Evolutionary conservation across 352 stramenopile species (phyloP).

Genomic region (Pythium brachiatum): DNA sequence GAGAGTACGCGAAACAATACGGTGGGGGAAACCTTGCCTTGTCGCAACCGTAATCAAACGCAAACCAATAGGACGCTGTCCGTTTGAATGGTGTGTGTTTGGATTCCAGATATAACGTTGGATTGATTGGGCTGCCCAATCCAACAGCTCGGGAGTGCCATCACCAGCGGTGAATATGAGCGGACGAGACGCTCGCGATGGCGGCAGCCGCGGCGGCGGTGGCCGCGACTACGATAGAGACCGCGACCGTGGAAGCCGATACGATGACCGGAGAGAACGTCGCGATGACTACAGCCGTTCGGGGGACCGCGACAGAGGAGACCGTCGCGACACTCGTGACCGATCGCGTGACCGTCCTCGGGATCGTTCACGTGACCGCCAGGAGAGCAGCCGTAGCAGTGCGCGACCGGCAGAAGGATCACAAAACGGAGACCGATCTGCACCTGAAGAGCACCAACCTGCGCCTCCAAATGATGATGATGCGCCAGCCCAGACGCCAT

Average conservation of each 20-base stretch:
- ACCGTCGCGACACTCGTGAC: constrained; percentile 17
- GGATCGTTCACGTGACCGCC: constrained; percentile 33
- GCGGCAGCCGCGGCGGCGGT: constrained; percentile 22
- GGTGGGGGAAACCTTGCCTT: constrained; percentile 4
- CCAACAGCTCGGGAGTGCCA: constrained; percentile 5
- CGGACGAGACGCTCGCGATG: constrained; percentile 36
- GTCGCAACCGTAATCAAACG: constrained; percentile 22
- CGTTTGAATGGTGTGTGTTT: constrained; percentile 7
- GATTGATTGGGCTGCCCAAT: constrained; percentile 14
- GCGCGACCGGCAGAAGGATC: neutral
- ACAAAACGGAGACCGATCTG: constrained; percentile 25
- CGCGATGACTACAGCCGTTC: constrained; percentile 23
- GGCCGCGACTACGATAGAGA: constrained; percentile 19
- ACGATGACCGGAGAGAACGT: constrained; percentile 18
- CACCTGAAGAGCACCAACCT: constrained; percentile 10
- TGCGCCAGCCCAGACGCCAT: neutral
- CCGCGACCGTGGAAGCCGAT: constrained; percentile 9
- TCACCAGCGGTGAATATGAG: constrained; percentile 17
- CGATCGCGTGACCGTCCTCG: constrained; percentile 22
- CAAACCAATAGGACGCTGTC: constrained; percentile 5
- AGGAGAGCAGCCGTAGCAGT: constrained; percentile 7
- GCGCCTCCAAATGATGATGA: constrained; percentile 11
- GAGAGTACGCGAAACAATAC: constrained; percentile 6
- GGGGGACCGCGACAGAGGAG: constrained; percentile 20
- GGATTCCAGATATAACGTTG: constrained; percentile 12